Percentiles rank a stretch among this genome's conserved stretches.
Conservation (phyloP, 768 basidiomycete species). For the Leccinum aurantiacum region DNA sequence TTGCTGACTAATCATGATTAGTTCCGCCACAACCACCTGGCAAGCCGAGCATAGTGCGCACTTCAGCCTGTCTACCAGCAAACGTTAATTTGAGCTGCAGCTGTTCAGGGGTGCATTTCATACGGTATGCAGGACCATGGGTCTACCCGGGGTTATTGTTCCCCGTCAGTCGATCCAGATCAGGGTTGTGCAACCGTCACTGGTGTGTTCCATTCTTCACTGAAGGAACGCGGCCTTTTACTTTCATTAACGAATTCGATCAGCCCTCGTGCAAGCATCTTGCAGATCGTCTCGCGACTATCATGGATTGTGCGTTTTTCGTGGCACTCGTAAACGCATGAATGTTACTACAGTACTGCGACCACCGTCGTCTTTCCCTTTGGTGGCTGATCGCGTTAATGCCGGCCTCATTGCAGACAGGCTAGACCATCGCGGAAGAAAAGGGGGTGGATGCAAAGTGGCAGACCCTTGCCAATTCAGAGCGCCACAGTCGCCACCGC, state of each 20-base stretch:
- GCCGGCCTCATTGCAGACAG: constrained; percentile 17
- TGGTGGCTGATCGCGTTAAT: constrained; percentile 7
- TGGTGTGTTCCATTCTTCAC: constrained; percentile 5
- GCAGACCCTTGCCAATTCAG: constrained; percentile 8
- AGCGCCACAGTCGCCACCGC: not conserved
- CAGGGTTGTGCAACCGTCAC: constrained; percentile 1
- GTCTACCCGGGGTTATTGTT: not conserved
- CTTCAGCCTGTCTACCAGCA: not conserved
- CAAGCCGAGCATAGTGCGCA: not conserved
- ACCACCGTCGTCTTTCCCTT: constrained; percentile 1
- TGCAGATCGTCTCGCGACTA: constrained; percentile 17
- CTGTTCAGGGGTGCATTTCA: not conserved
- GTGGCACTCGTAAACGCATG: constrained; percentile 1
- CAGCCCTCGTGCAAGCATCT: not conserved
- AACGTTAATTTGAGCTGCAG: not conserved
- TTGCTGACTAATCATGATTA: constrained; percentile 18
- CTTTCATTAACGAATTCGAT: constrained; percentile 2
- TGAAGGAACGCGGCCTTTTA: constrained; percentile 1
- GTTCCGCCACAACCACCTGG: not conserved
- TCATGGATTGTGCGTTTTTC: constrained; percentile 9
- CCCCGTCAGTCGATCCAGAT: not conserved
- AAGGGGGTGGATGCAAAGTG: constrained; percentile 6
- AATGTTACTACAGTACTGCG: constrained; percentile 9
- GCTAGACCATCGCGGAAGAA: constrained; percentile 18
- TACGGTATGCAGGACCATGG: not conserved